Evolutionary conservation across 2,329 filamentous ascomycete genomes (phyloP), one percentile per base, ranked within the genome.

Genomic region (Alternaria dauci): DNA sequence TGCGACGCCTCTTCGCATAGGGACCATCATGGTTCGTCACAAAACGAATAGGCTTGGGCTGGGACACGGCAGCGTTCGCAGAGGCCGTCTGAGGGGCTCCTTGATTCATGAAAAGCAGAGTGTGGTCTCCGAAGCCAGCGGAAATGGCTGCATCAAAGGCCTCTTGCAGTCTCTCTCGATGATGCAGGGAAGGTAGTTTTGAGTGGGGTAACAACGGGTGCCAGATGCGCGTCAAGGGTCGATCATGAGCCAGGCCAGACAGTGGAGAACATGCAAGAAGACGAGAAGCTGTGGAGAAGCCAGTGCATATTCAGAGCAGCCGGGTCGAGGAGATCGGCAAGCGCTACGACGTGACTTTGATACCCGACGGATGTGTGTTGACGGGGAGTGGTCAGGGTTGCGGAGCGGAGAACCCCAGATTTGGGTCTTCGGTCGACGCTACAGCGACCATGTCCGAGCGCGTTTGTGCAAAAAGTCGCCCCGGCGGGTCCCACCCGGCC

Each of bases 11-110:
- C 73, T 80, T 80, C 38, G 78, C 77, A 62, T 80, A 79, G 52
- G 78, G 78, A 12, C 77, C 77, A 55, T 79, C 77, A 61, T 79
- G 73, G 71, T 80, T 80, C 39, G 76, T 78, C 54, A 80, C 76
- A 69, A 80, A 80, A 64, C 77, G 76, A 60, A 80, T 79, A 62
- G 77, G 76, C 72, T 77, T 76, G 39, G 72, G 71, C 64, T 69
- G 71, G 48, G 72, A 71, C 44, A 71, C 66, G 41, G 73, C 59
- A 62, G 71, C 68, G 69, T 69, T 67, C 23, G 73, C 70, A 60
- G 73, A 67, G 50, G 73, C 62, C 58, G 67, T 68, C 51, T 73
- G 58, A 44, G 70, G 58, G 25, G 71, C 68, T 55, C 59, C 68
- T 70, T 67, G 69, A 76, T 76, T 74, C 76, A 78, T 78, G 66